These are phyloP conservation scores for Sporothrix brasiliensis DNA, from an alignment of 2,329 filamentous ascomycete genomes.

Conservation along the genomic window DNA sequence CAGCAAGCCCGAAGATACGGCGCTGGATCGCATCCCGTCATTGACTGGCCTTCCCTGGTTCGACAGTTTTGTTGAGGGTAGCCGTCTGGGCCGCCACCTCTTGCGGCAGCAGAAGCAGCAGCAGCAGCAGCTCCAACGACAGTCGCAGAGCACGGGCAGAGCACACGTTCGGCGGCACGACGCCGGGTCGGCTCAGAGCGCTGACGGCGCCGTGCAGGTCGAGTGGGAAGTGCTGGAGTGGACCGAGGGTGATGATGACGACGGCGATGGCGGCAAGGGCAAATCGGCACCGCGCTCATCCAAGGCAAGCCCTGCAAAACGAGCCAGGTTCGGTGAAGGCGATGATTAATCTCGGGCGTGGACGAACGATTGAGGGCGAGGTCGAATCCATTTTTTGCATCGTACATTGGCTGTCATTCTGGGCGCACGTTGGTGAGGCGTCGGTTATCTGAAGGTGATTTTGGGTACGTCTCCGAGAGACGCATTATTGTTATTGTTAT, in stretches of 20 bases:
- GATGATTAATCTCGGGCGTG: conserved; percentile 32
- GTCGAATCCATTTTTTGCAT: background rate
- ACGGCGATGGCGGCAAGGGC: conserved; percentile 37
- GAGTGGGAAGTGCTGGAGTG: conserved; percentile 87
- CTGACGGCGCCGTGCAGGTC: conserved; percentile 67
- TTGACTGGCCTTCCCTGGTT: conserved; percentile 75
- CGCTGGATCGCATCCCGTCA: conserved; percentile 57
- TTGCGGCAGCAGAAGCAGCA: conserved; percentile 59
- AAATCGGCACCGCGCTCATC: conserved; percentile 49
- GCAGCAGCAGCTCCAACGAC: conserved; percentile 44
- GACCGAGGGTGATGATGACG: conserved; percentile 49
- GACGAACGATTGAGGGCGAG: conserved; percentile 32
- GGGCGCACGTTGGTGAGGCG: conserved; percentile 20
- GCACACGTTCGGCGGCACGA: conserved; percentile 36
- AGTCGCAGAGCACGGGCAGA: background rate
- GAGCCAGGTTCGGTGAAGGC: conserved; percentile 50
- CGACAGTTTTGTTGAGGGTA: conserved; percentile 77
- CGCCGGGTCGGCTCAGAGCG: conserved; percentile 44
- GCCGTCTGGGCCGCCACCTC: conserved; percentile 68
- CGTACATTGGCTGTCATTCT: background rate
- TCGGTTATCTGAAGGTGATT: background rate
- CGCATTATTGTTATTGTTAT: background rate
- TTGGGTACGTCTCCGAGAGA: background rate
- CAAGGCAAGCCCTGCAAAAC: conserved; percentile 51
- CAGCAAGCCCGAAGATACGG: background rate